Evolutionary conservation across 164 flowering plant genomes (phyloP).

Genomic region (Stephania yunnanensis): DNA sequence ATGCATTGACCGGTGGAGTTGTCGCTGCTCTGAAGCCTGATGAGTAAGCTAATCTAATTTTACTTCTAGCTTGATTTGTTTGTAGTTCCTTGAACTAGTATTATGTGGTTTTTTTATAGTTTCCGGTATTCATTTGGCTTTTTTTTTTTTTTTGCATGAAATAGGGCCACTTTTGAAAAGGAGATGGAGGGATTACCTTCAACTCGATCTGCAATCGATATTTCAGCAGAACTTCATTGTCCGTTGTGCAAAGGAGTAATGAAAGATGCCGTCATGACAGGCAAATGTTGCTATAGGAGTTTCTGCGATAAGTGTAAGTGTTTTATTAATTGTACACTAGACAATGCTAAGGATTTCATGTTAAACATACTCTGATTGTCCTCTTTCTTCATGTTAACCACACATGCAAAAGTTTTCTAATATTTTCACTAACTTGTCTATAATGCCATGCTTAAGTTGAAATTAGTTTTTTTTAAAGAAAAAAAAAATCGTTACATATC

Average conservation of each 20-base stretch:
- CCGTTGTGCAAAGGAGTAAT: slow-evolving; percentile 93
- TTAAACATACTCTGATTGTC: neutral
- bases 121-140: too few relatives aligned
- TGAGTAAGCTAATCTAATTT: slow-evolving; percentile 50
- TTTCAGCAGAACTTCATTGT: slow-evolving; percentile 90
- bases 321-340: neutral
- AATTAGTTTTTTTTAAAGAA: neutral
- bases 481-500: too few relatives aligned
- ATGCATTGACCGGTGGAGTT: slow-evolving; percentile 92
- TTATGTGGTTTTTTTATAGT: too few relatives aligned
- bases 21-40: slow-evolving; percentile 85
- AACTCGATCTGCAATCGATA: slow-evolving; percentile 61
- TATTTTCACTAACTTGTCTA: neutral
- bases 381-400: neutral
- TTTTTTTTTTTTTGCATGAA: too few relatives aligned
- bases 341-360: too few relatives aligned
- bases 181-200: too few relatives aligned
- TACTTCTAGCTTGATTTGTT: too few relatives aligned
- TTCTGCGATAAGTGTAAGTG: slow-evolving; percentile 91
- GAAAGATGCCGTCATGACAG: slow-evolving; percentile 95
- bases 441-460: neutral
- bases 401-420: neutral
- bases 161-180: too few relatives aligned
- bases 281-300: slow-evolving; percentile 94
- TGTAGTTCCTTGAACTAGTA: too few relatives aligned